Evolutionary conservation across 495 filamentous ascomycete genomes (phyloP), one percentile per base, ranked within the genome.

Genomic region (Neurospora tetraspora): DNA sequence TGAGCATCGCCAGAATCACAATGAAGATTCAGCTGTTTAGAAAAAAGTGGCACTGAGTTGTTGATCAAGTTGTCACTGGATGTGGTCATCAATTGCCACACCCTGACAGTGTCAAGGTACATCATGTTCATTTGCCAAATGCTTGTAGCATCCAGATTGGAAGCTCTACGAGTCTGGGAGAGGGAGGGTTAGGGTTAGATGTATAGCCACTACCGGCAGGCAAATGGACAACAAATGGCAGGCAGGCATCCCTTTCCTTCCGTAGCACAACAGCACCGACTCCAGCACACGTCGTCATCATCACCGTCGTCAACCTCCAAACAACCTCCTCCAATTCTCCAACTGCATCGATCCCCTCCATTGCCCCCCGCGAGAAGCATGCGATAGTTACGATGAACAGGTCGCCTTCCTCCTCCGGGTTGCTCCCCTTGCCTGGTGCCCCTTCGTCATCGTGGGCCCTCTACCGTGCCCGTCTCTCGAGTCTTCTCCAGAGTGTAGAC

Each of bases 381-480:
- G 45, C 38, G 7, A 71, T 61, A 61, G 27, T 34, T 69, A 61
- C 47, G 47, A 77, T 77, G 76, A 72, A 75, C 38, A 76, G 78
- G 20, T 83, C 83, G 12, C 80, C 81, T 3, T 80, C 83, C 18
- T 82, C 86, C 18, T 83, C 83, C 2, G 80, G 84, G 70, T 77
- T 91, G 76, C 81, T 94, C 34, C 90, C 92, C 76, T 90, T 94
- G 71, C 92, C 92, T 23, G 92, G 93, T 18, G 82, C 91, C 53
- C 89, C 92, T n/a, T 85, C 89, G 6, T 90, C 92, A 31, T 91
- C 91, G 68, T 93, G 93, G 89, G 87, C 88, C 45, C 80, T 88
- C 39, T 92, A 91, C 79, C 86, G 83, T 70, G 88, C 89, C 14
- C 87, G 92, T 11, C 75, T 96, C n/a, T 83, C 80, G 47, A 82